Evolutionary conservation across 2,329 filamentous ascomycete species (phyloP), one percentile per base, ranked within the genome.

Genomic region (Cercospora sojina): DNA sequence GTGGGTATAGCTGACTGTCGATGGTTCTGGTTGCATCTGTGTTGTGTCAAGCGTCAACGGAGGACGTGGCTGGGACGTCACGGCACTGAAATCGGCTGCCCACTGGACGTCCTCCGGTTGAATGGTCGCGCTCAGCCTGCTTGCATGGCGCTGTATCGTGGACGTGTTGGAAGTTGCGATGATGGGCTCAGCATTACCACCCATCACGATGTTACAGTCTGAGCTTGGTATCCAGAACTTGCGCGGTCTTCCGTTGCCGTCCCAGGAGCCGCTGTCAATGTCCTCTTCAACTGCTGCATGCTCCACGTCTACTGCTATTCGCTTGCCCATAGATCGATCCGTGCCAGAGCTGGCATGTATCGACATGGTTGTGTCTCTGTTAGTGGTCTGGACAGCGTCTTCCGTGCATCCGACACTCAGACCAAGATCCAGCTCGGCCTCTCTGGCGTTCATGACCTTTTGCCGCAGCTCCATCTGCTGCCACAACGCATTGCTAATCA

Each of bases 151-250:
- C 68, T 84, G 76, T 64, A 80, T 78, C 16, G 80, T 76, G 7
- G 73, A 80, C 29, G 69, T 74, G 58, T 73, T 72, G 3, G 80
- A 80, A 0, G 82, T 82, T 0, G 83, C 82, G 35, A 84, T 79
- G 59, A 84, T 80, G 9, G 84, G 83, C 59, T 86, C 84, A 9
- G 82, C 80, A 25, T 81, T 82, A 35, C 84, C 85, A 5, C 84
- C 84, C 72, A 86, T 83, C 12, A 86, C 82, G n/a, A 72, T 68
- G 65, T 84, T 86, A 73, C 84, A 84, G 69, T 86, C 84, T 20
- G 80, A 80, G 61, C 78, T 82, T 3, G 84, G 84, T 43, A 86
- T 86, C 84, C 84, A 86, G 75, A 86, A 86, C 62, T 86, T 86
- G 23, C 84, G 80, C 12, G 84, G 83, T 66, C 80, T 83, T 25